These are phyloP conservation scores for Gynochthodes officinalis DNA, from an alignment of 257 asterid species.

Conservation along the genomic window DNA sequence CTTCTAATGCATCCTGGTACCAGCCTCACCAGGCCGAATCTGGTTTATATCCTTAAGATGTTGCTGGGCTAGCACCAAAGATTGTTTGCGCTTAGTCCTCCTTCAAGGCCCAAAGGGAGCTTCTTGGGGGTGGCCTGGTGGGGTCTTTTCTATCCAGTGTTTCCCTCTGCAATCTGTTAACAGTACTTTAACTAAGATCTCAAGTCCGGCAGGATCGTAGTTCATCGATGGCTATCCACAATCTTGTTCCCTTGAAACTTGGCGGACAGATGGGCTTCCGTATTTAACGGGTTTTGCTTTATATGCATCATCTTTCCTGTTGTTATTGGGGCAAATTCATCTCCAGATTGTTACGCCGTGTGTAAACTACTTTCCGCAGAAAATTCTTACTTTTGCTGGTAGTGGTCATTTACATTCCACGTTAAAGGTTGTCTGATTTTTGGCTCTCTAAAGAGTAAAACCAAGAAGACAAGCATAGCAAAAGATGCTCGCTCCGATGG, in stretches of 20 bases:
- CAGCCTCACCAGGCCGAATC: too few relatives aligned
- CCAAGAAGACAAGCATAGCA: background rate
- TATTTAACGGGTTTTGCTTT: background rate
- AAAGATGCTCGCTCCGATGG: background rate
- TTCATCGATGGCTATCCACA: background rate
- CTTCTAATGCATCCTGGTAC: too few relatives aligned
- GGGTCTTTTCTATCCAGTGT: too few relatives aligned
- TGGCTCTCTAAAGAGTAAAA: background rate
- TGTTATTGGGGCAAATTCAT: background rate
- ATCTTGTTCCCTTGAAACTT: background rate
- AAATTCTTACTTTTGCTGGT: background rate
- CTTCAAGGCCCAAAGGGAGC: background rate
- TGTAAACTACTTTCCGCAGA: background rate
- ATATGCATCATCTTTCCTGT: background rate
- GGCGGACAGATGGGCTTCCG: background rate
- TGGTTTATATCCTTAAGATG: too few relatives aligned
- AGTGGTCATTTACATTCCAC: slow-evolving; percentile 7
- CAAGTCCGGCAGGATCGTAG: background rate
- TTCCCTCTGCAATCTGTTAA: background rate
- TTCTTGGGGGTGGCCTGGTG: background rate
- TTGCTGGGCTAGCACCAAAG: background rate
- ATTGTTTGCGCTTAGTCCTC: background rate
- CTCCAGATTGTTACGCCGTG: background rate
- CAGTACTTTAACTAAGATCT: background rate
- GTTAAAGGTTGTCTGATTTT: slow-evolving; percentile 6